These are phyloP conservation scores for Colletotrichum sidae DNA, from an alignment of 2,329 filamentous ascomycete genomes.

Conservation along the genomic window DNA sequence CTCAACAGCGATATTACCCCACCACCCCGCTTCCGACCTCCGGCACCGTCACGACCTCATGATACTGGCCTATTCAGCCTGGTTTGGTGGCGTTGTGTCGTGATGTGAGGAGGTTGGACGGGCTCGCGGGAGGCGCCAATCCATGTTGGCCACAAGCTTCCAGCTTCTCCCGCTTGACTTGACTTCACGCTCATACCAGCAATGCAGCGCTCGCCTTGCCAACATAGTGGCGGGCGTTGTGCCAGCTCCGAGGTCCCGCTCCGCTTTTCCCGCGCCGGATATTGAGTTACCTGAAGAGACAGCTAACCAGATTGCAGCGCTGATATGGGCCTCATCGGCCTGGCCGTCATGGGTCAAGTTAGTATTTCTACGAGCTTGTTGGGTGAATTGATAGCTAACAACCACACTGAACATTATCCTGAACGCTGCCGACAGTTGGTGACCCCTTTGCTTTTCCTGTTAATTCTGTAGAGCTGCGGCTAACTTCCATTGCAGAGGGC, in stretches of 20 bases:
- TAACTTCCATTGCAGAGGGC: conserved; percentile 63
- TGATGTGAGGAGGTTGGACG: conserved; percentile 5
- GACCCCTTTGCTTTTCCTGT: not conserved
- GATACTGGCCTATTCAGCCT: conserved; percentile 46
- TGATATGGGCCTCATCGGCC: conserved; percentile 93
- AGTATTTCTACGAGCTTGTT: conserved; percentile 46
- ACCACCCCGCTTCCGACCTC: conserved; percentile 51
- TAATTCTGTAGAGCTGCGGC: not conserved
- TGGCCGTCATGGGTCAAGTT: conserved; percentile 80
- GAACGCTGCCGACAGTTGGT: conserved; percentile 78
- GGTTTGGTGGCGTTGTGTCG: conserved; percentile 41
- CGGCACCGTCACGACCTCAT: conserved; percentile 40
- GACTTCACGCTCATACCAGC: conserved; percentile 30
- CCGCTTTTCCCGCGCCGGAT: conserved; percentile 39
- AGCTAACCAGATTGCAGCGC: conserved; percentile 74
- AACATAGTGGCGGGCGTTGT: conserved; percentile 58
- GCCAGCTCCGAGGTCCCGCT: conserved; percentile 53
- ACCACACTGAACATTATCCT: conserved; percentile 83
- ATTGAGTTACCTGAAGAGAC: conserved; percentile 39
- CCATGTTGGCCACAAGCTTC: conserved; percentile 8
- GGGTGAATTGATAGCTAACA: conserved; percentile 17
- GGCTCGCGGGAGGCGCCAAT: conserved; percentile 26
- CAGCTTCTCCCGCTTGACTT: conserved; percentile 10
- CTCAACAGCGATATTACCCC: conserved; percentile 46
- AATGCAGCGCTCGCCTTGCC: conserved; percentile 76